phyloP scores from a whole-genome alignment of 1,139 yeast species.

The Blastobotrys ciferrii region DNA sequence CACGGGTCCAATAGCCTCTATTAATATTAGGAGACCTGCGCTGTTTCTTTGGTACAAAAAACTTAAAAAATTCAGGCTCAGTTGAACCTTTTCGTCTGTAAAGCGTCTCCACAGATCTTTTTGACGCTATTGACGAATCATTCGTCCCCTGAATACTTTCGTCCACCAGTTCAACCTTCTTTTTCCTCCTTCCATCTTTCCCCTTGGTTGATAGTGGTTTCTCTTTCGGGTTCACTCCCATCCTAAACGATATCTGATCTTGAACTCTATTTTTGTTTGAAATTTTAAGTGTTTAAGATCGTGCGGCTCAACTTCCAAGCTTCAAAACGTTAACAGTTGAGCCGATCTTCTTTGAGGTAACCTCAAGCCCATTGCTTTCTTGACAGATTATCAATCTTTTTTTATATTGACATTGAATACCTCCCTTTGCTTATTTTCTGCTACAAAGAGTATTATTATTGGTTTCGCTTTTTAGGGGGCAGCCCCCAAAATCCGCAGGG shows the following conservation, averaged over 20 bases:
- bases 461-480: too few species aligned
- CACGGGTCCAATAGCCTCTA: slow-evolving; percentile 80
- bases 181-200: slow-evolving; percentile 14
- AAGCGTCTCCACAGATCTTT: slow-evolving; percentile 71
- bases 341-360: too few species aligned
- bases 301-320: neutral
- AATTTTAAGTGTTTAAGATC: too few species aligned
- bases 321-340: too few species aligned
- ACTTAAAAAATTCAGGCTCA: slow-evolving; percentile 53
- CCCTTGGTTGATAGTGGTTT: slow-evolving; percentile 2
- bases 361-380: too few species aligned
- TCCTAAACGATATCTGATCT: too few species aligned
- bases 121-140: slow-evolving; percentile 79
- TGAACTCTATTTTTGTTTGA: neutral
- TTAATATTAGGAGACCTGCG: slow-evolving; percentile 79
- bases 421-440: too few species aligned
- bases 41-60: slow-evolving; percentile 65
- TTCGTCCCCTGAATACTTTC: slow-evolving; percentile 74
- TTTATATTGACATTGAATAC: too few species aligned
- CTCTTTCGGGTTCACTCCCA: slow-evolving; percentile 10
- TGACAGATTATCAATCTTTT: too few species aligned
- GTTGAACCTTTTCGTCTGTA: slow-evolving; percentile 45
- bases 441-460: too few species aligned
- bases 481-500: too few species aligned
- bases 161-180: slow-evolving; percentile 32